Evolutionary conservation across 1,284 basidiomycete species (phyloP).

Genomic region (Irpex lacteus): DNA sequence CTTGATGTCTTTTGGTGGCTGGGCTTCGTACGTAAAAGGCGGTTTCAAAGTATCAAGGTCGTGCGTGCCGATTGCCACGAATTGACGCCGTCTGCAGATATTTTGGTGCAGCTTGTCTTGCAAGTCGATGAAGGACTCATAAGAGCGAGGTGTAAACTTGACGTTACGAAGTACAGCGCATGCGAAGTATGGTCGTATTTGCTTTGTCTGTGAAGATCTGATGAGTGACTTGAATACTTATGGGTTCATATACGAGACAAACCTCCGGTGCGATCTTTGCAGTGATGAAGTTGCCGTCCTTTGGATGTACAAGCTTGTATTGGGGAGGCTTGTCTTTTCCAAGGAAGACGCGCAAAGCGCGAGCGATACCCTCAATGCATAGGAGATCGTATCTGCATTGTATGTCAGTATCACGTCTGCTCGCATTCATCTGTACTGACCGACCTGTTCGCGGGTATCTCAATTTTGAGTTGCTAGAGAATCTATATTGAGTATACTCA

Average conservation of each 20-base stretch:
- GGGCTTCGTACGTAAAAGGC: conserved; percentile 92
- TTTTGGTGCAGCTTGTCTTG: conserved; percentile 99
- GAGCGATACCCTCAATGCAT: conserved; percentile 94
- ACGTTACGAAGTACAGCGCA: conserved; percentile 90
- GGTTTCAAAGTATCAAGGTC: conserved; percentile 88
- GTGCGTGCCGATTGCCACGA: conserved; percentile 97
- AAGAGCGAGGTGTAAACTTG: conserved; percentile 85
- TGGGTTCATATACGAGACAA: conserved; percentile 18
- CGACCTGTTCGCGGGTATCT: conserved; percentile 93
- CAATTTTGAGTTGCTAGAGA: conserved; percentile 92
- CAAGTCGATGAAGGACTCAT: conserved; percentile 96
- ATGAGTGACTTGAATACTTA: too few species aligned
- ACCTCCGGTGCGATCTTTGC: conserved; percentile 72
- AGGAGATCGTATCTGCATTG: conserved; percentile 88
- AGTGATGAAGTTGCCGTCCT: conserved; percentile 62
- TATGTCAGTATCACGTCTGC: neutral
- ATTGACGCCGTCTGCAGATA: conserved; percentile 84
- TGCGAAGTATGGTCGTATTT: conserved; percentile 90
- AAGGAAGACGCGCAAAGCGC: conserved; percentile 86
- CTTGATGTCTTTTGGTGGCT: conserved; percentile 86
- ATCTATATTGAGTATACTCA: neutral
- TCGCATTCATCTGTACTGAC: conserved; percentile 8
- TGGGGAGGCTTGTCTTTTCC: conserved; percentile 66
- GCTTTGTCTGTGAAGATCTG: conserved; percentile 54
- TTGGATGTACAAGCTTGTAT: conserved; percentile 72